Percentiles rank a stretch among this genome's conserved stretches.
phyloP scores from a whole-genome alignment of 306 rosid genomes.

The Vachellia collinsii region DNA sequence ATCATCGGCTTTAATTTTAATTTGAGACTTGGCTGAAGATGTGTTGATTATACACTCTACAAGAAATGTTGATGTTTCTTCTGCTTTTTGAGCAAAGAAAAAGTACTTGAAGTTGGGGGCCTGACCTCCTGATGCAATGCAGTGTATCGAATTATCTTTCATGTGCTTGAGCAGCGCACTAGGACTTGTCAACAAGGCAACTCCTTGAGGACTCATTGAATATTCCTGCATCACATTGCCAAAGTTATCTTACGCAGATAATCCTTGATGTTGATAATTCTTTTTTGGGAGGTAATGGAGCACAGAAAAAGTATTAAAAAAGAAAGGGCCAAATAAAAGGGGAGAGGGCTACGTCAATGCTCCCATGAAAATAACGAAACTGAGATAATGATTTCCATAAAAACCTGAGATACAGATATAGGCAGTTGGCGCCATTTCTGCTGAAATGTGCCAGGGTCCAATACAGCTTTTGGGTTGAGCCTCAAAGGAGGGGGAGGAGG shows the following conservation, averaged over 20 bases:
- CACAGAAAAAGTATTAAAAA: not conserved
- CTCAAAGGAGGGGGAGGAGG: slow-evolving; percentile 77
- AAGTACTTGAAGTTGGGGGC: slow-evolving; percentile 91
- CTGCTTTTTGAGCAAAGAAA: slow-evolving; percentile 94
- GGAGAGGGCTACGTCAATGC: slow-evolving; percentile 14
- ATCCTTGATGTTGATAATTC: not conserved
- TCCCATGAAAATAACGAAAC: slow-evolving; percentile 20
- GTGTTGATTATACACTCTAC: slow-evolving; percentile 95
- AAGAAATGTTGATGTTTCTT: slow-evolving; percentile 72
- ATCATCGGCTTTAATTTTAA: slow-evolving; percentile 90
- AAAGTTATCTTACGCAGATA: not conserved
- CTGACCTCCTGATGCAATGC: slow-evolving; percentile 97
- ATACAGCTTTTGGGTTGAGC: slow-evolving; percentile 80
- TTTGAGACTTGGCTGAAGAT: slow-evolving; percentile 79
- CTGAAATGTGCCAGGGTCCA: slow-evolving; percentile 92
- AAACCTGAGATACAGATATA: slow-evolving; percentile 80
- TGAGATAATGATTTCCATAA: slow-evolving; percentile 34
- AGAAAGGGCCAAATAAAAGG: not conserved
- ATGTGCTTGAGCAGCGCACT: slow-evolving; percentile 76
- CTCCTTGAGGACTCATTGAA: slow-evolving; percentile 72
- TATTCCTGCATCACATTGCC: slow-evolving; percentile 61
- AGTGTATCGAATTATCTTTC: slow-evolving; percentile 85
- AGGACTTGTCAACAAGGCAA: slow-evolving; percentile 67
- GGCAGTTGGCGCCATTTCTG: slow-evolving; percentile 99
- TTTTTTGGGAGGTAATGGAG: not conserved